phyloP scores from a whole-genome alignment of 345 rosid genomes.

The Clarkia xantiana region DNA sequence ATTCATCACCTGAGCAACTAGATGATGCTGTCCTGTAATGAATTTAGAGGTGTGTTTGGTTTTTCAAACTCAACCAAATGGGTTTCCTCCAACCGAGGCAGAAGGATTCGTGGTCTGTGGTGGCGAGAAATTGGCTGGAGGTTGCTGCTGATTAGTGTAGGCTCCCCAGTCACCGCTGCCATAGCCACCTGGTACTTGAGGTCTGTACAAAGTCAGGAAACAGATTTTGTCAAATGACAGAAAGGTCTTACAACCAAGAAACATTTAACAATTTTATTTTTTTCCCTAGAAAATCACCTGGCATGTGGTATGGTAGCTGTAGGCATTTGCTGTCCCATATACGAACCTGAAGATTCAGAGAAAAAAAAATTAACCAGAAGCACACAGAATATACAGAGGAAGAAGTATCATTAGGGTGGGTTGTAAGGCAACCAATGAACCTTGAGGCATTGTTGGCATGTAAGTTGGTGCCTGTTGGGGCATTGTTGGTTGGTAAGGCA shows the following conservation, averaged over 20 bases:
- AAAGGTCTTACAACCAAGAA: no score
- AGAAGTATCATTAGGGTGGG: neutral
- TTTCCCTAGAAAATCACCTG: neutral
- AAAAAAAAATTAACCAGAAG: conserved; percentile 11
- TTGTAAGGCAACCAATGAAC: conserved; percentile 18
- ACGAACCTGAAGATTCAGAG: conserved; percentile 37
- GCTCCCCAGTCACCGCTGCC: conserved; percentile 18
- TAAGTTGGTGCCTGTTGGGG: conserved; percentile 10
- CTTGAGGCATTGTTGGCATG: conserved; percentile 37
- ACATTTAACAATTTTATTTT: no score
- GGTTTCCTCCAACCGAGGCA: conserved; percentile 50
- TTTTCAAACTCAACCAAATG: conserved; percentile 36
- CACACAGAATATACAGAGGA: neutral
- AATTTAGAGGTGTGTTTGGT: conserved; percentile 4
- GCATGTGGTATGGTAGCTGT: conserved; percentile 20
- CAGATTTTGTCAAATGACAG: neutral
- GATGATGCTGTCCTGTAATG: conserved; percentile 15
- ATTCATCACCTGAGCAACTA: conserved; percentile 28
- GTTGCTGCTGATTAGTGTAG: conserved; percentile 20
- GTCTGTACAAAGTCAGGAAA: conserved; percentile 15
- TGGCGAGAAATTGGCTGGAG: conserved; percentile 4
- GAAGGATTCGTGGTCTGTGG: conserved; percentile 25
- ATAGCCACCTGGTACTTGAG: conserved; percentile 22
- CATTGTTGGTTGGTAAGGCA: conserved; percentile 16
- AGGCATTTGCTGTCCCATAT: conserved; percentile 35